Percentiles rank a stretch among this genome's conserved stretches.
Evolutionary conservation across 2,329 filamentous ascomycete genomes (phyloP).

Genomic region (Magnaporthiopsis rhizophila): DNA sequence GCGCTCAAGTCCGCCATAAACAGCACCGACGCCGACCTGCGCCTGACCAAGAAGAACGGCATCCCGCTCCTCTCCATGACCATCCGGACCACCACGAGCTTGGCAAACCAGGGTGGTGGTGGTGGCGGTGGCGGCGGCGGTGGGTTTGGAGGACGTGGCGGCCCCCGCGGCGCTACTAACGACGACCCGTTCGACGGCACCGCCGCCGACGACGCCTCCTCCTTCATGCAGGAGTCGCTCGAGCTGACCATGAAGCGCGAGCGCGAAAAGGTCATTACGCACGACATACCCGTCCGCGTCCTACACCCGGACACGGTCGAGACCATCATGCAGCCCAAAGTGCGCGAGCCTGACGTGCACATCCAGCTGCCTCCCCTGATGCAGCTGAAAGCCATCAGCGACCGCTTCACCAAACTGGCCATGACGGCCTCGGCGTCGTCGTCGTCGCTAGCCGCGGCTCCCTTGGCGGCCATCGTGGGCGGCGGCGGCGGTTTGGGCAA

Average conservation of each 20-base stretch:
- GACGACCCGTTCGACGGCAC: slow-evolving; percentile 35
- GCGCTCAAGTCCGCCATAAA: slow-evolving; percentile 85
- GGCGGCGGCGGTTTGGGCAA: slow-evolving; percentile 10
- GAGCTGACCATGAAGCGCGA: slow-evolving; percentile 56
- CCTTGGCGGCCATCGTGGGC: slow-evolving; percentile 22
- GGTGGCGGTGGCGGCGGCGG: slow-evolving; percentile 12
- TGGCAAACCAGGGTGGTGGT: background rate
- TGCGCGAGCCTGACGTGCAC: slow-evolving; percentile 87
- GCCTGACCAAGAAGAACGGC: slow-evolving; percentile 87
- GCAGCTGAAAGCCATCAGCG: slow-evolving; percentile 88
- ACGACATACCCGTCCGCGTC: slow-evolving; percentile 92
- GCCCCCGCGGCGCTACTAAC: slow-evolving; percentile 19
- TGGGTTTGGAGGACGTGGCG: slow-evolving; percentile 24
- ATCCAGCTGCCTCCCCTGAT: slow-evolving; percentile 81
- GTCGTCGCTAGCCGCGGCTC: slow-evolving; percentile 8
- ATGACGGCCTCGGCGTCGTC: slow-evolving; percentile 33
- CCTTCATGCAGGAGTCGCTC: slow-evolving; percentile 37
- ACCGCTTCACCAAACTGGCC: slow-evolving; percentile 87
- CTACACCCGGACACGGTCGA: slow-evolving; percentile 78
- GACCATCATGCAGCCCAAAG: slow-evolving; percentile 85
- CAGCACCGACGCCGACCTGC: slow-evolving; percentile 72
- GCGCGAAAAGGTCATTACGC: slow-evolving; percentile 85
- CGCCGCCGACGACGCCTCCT: slow-evolving; percentile 36
- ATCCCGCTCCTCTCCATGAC: slow-evolving; percentile 83
- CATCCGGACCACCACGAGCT: slow-evolving; percentile 68